Evolutionary conservation across 1,284 basidiomycete species (phyloP), one percentile per base, ranked within the genome.

Genomic region (Neonothopanus nambi): DNA sequence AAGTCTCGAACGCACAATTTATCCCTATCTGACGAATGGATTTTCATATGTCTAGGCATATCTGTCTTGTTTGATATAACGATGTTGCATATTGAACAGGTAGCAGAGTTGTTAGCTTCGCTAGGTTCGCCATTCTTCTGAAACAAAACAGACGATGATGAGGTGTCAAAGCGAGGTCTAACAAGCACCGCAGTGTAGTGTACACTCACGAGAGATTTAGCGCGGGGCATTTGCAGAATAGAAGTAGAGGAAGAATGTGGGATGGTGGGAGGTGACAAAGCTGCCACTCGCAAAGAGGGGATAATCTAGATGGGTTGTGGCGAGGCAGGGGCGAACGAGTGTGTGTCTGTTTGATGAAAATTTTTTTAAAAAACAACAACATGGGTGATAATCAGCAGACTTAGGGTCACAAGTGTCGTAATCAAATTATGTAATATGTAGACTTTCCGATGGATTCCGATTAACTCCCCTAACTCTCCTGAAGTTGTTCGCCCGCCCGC

Each of bases 21-120:
- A 20, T 58, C 52, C 38, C 57, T 54, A 15, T 61, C 50, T 15
- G 51, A n/a, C 20, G 55, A 43, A 53, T 65, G 63, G 2, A 56
- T 53, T 40, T 52, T 49, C 61, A 61, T 61, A 50, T 66, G 63
- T 15, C 63, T 59, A 20, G 55, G 42, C 18, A 66, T 30, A 51
- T 66, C 65, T 24, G 50, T 46, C 47, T 51, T 56, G 38, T 61
- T 60, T 23, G 52, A 55, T 24, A 65, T 47, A 12, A 58, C 44
- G 26, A 49, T 55, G 26, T 45, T 39, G 43, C 62, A 65, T 15
- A 57, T 36, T 3, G 52, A 21, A 49, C 61, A 63, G 12, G 35
- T 45, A 11, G 51, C 51, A 6, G 51, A 45, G 28, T 53, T 53
- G 20, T 53, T 40, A 11, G 45, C 51, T 35, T 53, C 51, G 37